Percentiles rank a stretch among this genome's conserved stretches.
These are phyloP conservation scores for Axilococcus clingmanii DNA, from an alignment of 139 green algal genomes.

Conservation along the genomic window DNA sequence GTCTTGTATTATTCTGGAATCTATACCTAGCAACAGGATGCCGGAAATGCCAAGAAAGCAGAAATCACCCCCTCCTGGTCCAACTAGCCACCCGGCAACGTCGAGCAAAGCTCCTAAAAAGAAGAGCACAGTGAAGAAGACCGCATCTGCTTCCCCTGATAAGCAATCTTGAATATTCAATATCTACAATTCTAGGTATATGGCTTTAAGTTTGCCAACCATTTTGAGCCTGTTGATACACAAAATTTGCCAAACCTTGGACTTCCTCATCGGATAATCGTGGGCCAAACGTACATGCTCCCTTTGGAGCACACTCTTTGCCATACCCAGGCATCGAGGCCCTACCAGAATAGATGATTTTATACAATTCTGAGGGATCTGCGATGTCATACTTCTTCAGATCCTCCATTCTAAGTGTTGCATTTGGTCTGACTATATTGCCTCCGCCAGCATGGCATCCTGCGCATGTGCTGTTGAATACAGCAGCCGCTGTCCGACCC, in stretches of 20 bases:
- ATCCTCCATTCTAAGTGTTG: slow-evolving; percentile 46
- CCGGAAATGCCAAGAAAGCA: slow-evolving; percentile 11
- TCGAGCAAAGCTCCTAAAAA: background rate
- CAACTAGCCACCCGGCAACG: background rate
- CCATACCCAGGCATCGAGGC: slow-evolving; percentile 74
- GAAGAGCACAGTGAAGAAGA: background rate
- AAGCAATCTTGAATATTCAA: too few relatives aligned
- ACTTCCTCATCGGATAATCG: slow-evolving; percentile 60
- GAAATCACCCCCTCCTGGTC: background rate
- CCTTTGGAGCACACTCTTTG: slow-evolving; percentile 55
- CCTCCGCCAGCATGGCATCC: slow-evolving; percentile 64
- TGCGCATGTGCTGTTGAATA: slow-evolving; percentile 16
- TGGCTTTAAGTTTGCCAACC: too few relatives aligned
- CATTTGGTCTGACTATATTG: slow-evolving; percentile 54
- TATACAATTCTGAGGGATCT: slow-evolving; percentile 38
- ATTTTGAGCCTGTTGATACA: slow-evolving; percentile 40
- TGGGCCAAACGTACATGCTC: slow-evolving; percentile 66
- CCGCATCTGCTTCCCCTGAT: too few relatives aligned
- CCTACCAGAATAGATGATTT: slow-evolving; percentile 62
- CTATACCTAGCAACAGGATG: slow-evolving; percentile 12
- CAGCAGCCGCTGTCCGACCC: background rate
- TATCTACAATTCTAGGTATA: too few relatives aligned
- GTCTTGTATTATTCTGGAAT: slow-evolving; percentile 64
- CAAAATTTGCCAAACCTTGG: slow-evolving; percentile 38
- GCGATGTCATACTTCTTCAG: slow-evolving; percentile 34